Conservation (phyloP, 805 yeast genomes). For the Blastobotrys chiropterorum region DNA sequence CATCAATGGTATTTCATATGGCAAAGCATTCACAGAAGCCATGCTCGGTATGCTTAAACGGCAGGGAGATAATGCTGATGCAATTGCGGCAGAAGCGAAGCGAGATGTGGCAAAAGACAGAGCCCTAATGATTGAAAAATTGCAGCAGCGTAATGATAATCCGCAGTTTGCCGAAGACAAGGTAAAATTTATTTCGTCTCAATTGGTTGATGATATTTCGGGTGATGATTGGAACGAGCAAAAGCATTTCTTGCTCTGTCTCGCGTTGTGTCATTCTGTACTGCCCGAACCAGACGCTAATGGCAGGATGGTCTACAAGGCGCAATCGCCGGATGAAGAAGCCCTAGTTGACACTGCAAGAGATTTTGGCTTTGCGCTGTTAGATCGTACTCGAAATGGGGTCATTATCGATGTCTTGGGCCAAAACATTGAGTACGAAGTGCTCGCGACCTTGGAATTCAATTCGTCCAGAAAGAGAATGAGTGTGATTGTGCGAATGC, state of each 20-base stretch:
- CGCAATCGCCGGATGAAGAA: conserved; percentile 80
- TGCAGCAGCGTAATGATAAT: conserved; percentile 35
- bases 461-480: conserved; percentile 70
- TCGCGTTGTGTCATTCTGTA: conserved; percentile 72
- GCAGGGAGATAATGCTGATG: conserved; percentile 50
- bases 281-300: conserved; percentile 46
- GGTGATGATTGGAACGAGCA: conserved; percentile 38
- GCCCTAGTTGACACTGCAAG: conserved; percentile 74
- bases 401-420: conserved; percentile 44
- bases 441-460: conserved; percentile 56
- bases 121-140: conserved; percentile 41
- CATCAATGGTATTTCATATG: conserved; percentile 60
- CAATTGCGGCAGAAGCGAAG: conserved; percentile 40
- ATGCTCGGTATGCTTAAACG: conserved; percentile 65
- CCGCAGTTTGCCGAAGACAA: conserved; percentile 45
- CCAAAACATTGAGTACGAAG: conserved; percentile 37
- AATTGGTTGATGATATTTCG: conserved; percentile 48
- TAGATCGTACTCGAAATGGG: conserved; percentile 46
- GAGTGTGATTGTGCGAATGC: conserved; percentile 58
- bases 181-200: conserved; percentile 55
- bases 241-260: conserved; percentile 53
- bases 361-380: conserved; percentile 62
- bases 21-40: conserved; percentile 74
- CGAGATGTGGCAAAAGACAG: conserved; percentile 39
- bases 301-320: conserved; percentile 49